Percentiles rank a stretch among this genome's conserved stretches.
phyloP scores from a whole-genome alignment of 2,329 filamentous ascomycete genomes.

The Amylocarpus encephaloides region DNA sequence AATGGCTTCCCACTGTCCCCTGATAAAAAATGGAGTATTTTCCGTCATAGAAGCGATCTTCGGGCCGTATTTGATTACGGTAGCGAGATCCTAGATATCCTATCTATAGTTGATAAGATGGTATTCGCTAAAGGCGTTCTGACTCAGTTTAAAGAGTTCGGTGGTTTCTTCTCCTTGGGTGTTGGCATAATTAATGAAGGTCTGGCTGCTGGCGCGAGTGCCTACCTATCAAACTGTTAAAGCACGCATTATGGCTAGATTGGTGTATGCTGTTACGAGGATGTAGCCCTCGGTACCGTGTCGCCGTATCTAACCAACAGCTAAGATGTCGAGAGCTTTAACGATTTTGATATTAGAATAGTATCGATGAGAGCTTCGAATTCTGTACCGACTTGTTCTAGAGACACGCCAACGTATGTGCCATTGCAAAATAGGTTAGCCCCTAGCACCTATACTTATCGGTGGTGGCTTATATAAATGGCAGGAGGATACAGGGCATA shows the following conservation, averaged over 20 bases:
- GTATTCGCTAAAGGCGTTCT: constrained; percentile 49
- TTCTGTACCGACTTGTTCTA: constrained; percentile 53
- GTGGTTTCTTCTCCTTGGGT: constrained; percentile 48
- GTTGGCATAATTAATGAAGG: constrained; percentile 53
- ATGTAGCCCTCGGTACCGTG: constrained; percentile 49
- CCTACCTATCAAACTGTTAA: constrained; percentile 54
- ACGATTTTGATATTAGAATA: constrained; percentile 39
- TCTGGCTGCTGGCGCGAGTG: constrained; percentile 44
- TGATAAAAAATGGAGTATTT: constrained; percentile 44
- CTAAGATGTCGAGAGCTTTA: constrained; percentile 46
- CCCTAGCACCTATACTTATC: not conserved
- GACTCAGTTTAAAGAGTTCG: constrained; percentile 45
- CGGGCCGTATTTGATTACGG: constrained; percentile 47
- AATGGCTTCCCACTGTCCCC: constrained; percentile 45
- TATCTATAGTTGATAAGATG: constrained; percentile 54
- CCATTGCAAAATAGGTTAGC: constrained; percentile 31
- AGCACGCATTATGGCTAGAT: constrained; percentile 50
- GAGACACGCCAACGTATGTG: constrained; percentile 51
- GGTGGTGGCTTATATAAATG: constrained; percentile 29
- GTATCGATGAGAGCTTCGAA: constrained; percentile 41
- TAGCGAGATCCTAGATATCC: constrained; percentile 45
- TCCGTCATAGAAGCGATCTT: constrained; percentile 46
- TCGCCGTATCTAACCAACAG: constrained; percentile 53
- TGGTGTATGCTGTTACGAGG: constrained; percentile 26
- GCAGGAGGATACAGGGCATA: constrained; percentile 30